These are phyloP conservation scores for Hyphodiscus sp. DNA, from an alignment of 2,329 filamentous ascomycete genomes.

Conservation along the genomic window DNA sequence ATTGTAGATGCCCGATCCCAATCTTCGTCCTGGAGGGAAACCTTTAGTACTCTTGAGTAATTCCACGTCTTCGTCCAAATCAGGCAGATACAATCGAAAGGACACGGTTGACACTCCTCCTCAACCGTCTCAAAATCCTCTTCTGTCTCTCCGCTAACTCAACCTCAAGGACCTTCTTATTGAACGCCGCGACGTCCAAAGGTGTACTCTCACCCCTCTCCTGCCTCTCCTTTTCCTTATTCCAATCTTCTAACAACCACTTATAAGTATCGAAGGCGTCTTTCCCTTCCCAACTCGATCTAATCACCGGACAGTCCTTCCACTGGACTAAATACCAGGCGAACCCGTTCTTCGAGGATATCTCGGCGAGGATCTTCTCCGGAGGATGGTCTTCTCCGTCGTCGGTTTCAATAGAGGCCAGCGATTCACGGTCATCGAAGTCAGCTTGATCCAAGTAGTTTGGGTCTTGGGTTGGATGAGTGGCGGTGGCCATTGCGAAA, in stretches of 20 bases:
- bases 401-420: constrained; percentile 28
- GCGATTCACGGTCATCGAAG: constrained; percentile 24
- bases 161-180: constrained; percentile 19
- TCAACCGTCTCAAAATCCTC: constrained; percentile 25
- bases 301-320: constrained; percentile 28
- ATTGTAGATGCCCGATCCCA: neutral
- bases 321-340: constrained; percentile 31
- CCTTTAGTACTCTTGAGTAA: constrained; percentile 2
- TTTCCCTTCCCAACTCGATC: constrained; percentile 28
- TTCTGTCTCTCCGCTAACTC: constrained; percentile 22
- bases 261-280: constrained; percentile 20
- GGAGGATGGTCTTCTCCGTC: constrained; percentile 27
- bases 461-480: constrained; percentile 2
- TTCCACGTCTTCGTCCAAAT: constrained; percentile 16
- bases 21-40: no score
- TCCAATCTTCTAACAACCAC: constrained; percentile 25
- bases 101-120: constrained; percentile 23
- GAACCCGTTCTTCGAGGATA: constrained; percentile 17
- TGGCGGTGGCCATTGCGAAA: constrained; percentile 20
- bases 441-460: constrained; percentile 19
- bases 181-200: constrained; percentile 25
- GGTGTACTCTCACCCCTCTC: constrained; percentile 25
- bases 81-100: constrained; percentile 23
- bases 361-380: constrained; percentile 27
- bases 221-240: constrained; percentile 23